Percentiles rank a stretch among this genome's conserved stretches.
Conservation (phyloP, 768 basidiomycete species). For the Pisolithus sp. region DNA sequence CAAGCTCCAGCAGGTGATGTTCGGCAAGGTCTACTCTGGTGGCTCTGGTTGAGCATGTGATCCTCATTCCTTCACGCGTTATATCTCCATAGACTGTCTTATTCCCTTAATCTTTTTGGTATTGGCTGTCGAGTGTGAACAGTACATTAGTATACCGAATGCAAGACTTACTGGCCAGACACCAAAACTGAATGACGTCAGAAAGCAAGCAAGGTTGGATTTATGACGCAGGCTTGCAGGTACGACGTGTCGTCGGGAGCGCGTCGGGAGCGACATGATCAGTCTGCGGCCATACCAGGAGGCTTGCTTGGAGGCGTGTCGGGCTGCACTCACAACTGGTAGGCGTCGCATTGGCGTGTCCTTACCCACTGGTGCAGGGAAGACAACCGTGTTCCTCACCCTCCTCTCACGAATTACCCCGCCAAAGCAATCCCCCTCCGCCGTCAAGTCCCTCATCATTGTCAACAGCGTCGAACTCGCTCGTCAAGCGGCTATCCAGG, state of each 20-base stretch:
- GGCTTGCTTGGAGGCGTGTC: constrained; percentile 69
- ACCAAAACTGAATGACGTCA: not conserved
- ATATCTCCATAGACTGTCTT: constrained; percentile 30
- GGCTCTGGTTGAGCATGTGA: constrained; percentile 39
- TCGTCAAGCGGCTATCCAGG: constrained; percentile 74
- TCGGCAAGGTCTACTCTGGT: constrained; percentile 99
- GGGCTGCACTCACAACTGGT: constrained; percentile 63
- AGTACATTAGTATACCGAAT: constrained; percentile 18
- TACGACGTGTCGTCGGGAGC: constrained; percentile 6
- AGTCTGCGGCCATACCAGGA: constrained; percentile 84
- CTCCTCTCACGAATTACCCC: constrained; percentile 61
- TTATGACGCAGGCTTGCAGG: too few species aligned
- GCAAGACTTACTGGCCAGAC: constrained; percentile 2
- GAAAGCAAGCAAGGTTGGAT: not conserved
- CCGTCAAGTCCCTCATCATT: constrained; percentile 65
- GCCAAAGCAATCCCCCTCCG: constrained; percentile 35
- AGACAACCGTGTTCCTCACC: constrained; percentile 88
- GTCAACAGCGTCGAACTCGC: constrained; percentile 91
- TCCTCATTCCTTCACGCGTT: constrained; percentile 6
- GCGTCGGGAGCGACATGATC: constrained; percentile 15
- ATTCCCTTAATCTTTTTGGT: constrained; percentile 19
- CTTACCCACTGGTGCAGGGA: constrained; percentile 78
- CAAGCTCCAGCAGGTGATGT: constrained; percentile 93
- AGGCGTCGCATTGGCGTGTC: constrained; percentile 75
- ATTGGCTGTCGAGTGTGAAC: constrained; percentile 17